Conservation (phyloP, 768 basidiomycete genomes). For the Amanita phalloides region DNA sequence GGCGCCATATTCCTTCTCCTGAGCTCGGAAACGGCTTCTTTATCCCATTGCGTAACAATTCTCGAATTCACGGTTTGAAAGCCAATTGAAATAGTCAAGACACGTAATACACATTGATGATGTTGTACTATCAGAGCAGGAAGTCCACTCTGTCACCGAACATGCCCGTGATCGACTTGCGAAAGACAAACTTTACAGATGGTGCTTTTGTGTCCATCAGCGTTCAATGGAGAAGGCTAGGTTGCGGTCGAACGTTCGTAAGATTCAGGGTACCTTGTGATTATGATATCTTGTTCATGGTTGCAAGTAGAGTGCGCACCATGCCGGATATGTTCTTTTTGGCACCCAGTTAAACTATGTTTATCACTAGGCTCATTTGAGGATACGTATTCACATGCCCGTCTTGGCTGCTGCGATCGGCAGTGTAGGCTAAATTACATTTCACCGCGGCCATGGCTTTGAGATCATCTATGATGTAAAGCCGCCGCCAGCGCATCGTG, state of each 20-base stretch:
- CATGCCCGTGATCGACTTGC: background rate
- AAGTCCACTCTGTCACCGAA: background rate
- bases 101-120: background rate
- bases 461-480: conserved; percentile 37
- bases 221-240: conserved; percentile 15
- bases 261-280: conserved; percentile 23
- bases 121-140: background rate
- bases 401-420: background rate
- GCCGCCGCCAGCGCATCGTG: conserved; percentile 19
- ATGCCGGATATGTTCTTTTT: conserved; percentile 17
- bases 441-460: conserved; percentile 15
- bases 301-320: conserved; percentile 7
- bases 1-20: background rate
- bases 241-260: conserved; percentile 34
- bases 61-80: background rate
- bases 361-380: conserved; percentile 14
- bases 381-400: conserved; percentile 5
- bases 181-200: background rate
- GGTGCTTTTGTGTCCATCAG: background rate
- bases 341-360: conserved; percentile 21
- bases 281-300: background rate
- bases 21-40: background rate
- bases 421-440: background rate
- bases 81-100: background rate
- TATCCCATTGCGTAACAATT: background rate